Evolutionary conservation across 257 asterid genomes (phyloP).

Genomic region (Buddleja alternifolia): DNA sequence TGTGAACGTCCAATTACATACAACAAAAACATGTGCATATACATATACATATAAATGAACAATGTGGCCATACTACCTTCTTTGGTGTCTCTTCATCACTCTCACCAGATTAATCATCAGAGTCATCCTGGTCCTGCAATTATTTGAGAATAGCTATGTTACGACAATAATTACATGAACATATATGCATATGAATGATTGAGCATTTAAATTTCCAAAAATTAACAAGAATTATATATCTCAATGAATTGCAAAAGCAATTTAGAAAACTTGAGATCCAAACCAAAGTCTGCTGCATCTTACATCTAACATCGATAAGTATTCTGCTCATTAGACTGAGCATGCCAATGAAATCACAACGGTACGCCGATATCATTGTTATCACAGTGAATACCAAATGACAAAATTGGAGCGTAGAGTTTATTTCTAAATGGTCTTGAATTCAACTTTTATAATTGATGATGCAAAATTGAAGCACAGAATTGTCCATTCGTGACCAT

Average conservation of each 20-base stretch:
- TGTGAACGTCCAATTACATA: not conserved
- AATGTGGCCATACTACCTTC: constrained; percentile 53
- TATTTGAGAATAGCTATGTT: not conserved
- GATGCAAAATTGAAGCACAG: too few species aligned
- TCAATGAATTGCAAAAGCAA: not conserved
- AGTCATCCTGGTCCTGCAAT: constrained; percentile 55
- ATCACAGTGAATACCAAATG: not conserved
- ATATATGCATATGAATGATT: not conserved
- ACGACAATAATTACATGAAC: not conserved
- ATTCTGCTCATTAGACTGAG: not conserved
- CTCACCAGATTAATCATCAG: constrained; percentile 58
- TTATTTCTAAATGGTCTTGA: too few species aligned
- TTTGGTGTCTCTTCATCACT: constrained; percentile 81
- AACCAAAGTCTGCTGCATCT: not conserved
- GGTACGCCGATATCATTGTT: not conserved
- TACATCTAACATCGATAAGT: not conserved
- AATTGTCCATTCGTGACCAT: too few species aligned
- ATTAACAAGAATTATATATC: not conserved
- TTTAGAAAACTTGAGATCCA: not conserved
- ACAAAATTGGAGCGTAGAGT: not conserved
- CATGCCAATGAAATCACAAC: not conserved
- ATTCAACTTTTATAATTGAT: too few species aligned
- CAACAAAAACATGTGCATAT: not conserved
- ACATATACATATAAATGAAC: not conserved
- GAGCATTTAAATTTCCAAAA: not conserved